These are phyloP conservation scores for Themeda triandra DNA, from an alignment of 176 grass and related monocot genomes.

Conservation along the genomic window DNA sequence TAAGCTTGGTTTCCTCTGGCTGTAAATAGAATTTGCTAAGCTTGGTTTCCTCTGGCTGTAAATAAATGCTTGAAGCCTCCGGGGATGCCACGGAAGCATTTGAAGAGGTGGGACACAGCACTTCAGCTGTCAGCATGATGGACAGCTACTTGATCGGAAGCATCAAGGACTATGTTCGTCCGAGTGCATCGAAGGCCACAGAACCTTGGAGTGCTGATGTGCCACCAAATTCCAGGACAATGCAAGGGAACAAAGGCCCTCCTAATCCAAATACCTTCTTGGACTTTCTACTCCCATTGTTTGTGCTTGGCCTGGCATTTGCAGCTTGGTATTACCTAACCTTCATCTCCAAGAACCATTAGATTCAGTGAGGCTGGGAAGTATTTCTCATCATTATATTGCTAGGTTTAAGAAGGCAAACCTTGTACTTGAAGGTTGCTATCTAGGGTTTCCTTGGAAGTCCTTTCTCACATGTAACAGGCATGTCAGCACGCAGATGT, in stretches of 20 bases:
- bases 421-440: not conserved
- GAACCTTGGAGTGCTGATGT: not conserved
- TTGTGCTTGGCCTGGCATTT: slow-evolving; percentile 62
- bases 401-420: not conserved
- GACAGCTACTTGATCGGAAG: slow-evolving; percentile 56
- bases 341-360: slow-evolving; percentile 39
- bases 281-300: slow-evolving; percentile 62
- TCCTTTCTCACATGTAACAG: not conserved
- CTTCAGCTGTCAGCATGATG: slow-evolving; percentile 74
- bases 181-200: slow-evolving; percentile 2
- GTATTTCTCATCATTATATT: not conserved
- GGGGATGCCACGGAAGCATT: slow-evolving; percentile 70
- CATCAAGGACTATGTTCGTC: slow-evolving; percentile 41
- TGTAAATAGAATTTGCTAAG: slow-evolving; percentile 29
- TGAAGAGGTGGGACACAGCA: slow-evolving; percentile 82
- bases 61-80: slow-evolving; percentile 43
- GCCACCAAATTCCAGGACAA: slow-evolving; percentile 1
- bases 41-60: not conserved
- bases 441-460: not conserved
- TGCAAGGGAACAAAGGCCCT: slow-evolving; percentile 37
- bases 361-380: not conserved
- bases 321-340: slow-evolving; percentile 79
- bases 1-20: too few species aligned
- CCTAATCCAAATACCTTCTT: slow-evolving; percentile 51
- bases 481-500: not conserved